Conservation (phyloP, 169 alveolate genomes). For the Plasmodium chabaudi region DNA sequence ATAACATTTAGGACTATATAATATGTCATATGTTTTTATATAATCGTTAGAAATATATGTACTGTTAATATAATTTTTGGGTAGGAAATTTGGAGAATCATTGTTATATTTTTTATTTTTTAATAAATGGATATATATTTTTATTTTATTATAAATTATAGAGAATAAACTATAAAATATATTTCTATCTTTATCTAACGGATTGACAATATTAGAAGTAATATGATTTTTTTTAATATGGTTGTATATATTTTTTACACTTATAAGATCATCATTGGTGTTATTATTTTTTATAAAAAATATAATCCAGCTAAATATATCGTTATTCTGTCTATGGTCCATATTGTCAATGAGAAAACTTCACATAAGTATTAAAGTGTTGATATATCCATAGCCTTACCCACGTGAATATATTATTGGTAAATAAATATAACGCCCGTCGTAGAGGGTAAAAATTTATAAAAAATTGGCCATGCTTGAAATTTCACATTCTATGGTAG, state of each 20-base stretch:
- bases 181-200: constrained; percentile 23
- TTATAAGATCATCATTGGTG: constrained; percentile 12
- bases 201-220: not conserved
- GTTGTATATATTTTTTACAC: constrained; percentile 20
- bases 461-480: too few species aligned
- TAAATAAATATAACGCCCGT: too few species aligned
- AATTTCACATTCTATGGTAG: too few species aligned
- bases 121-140: constrained; percentile 9
- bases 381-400: not conserved
- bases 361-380: not conserved
- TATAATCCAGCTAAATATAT: constrained; percentile 5
- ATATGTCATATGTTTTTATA: constrained; percentile 26
- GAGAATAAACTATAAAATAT: constrained; percentile 22
- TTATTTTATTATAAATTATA: constrained; percentile 30
- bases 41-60: not conserved
- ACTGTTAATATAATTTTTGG: not conserved
- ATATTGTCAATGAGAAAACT: not conserved
- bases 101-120: not conserved
- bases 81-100: not conserved
- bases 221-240: constrained; percentile 21
- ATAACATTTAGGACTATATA: constrained; percentile 17
- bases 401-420: too few species aligned
- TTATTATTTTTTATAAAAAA: constrained; percentile 27
- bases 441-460: too few species aligned
- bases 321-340: constrained; percentile 3